phyloP scores from a whole-genome alignment of 1,284 basidiomycete species.

The Quambalaria eucalypti region DNA sequence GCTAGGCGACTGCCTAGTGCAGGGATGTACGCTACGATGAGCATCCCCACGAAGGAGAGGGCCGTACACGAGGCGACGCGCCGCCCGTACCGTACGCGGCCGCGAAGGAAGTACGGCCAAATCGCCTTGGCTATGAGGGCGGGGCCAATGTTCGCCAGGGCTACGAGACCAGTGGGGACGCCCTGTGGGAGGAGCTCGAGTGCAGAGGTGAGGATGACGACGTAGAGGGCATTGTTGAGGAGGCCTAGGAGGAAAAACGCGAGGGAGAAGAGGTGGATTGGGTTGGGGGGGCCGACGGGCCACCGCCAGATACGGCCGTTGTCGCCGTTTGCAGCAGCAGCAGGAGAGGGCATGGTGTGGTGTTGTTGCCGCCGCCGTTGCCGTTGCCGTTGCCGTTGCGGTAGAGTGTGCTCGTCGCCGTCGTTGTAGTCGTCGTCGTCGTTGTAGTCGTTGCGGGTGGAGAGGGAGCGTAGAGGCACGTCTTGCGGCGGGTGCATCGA shows the following conservation, averaged over 20 bases:
- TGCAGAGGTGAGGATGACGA: conserved; percentile 90
- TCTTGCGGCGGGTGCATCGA: too few species aligned
- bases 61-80: conserved; percentile 48
- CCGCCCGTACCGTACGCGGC: conserved; percentile 26
- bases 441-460: too few species aligned
- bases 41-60: conserved; percentile 38
- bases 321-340: too few species aligned
- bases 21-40: conserved; percentile 67
- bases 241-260: conserved; percentile 47
- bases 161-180: conserved; percentile 64
- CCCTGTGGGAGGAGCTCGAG: conserved; percentile 74
- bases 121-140: conserved; percentile 65
- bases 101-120: conserved; percentile 65
- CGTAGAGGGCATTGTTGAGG: conserved; percentile 56
- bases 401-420: too few species aligned
- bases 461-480: too few species aligned
- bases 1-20: conserved; percentile 63
- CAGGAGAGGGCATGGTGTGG: too few species aligned
- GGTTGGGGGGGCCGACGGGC: not conserved
- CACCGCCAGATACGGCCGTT: too few species aligned
- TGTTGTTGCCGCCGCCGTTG: too few species aligned
- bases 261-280: conserved; percentile 9
- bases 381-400: too few species aligned
- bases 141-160: conserved; percentile 55
- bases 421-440: too few species aligned